Conservation (phyloP, 1,284 basidiomycete genomes). For the Irpex lacteus region DNA sequence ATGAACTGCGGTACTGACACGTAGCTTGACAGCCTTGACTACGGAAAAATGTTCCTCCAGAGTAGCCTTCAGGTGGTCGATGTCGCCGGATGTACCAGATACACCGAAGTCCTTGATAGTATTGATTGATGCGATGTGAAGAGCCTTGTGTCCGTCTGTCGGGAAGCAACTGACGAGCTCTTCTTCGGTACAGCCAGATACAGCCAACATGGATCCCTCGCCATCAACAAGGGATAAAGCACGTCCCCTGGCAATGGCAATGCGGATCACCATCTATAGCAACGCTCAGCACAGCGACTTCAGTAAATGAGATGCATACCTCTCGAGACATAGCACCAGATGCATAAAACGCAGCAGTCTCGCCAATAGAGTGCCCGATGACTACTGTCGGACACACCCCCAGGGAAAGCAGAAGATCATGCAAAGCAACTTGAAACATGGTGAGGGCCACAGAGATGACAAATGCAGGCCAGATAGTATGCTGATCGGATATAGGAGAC, state of each 20-base stretch:
- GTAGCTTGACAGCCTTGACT: constrained; percentile 31
- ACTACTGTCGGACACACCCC: constrained; percentile 36
- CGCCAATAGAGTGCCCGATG: constrained; percentile 41
- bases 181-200: constrained; percentile 30
- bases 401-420: constrained; percentile 34
- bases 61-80: constrained; percentile 30
- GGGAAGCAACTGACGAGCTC: constrained; percentile 24
- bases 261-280: constrained; percentile 13
- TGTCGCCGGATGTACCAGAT: constrained; percentile 26
- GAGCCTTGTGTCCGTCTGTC: constrained; percentile 10
- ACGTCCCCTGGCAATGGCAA: constrained; percentile 36
- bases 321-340: constrained; percentile 36
- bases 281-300: neutral
- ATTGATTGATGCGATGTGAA: constrained; percentile 40
- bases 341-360: constrained; percentile 41
- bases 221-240: constrained; percentile 33
- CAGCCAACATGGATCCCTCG: constrained; percentile 39
- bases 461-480: constrained; percentile 29
- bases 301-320: constrained; percentile 32
- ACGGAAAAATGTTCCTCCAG: constrained; percentile 28
- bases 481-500: neutral
- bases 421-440: constrained; percentile 43
- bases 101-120: constrained; percentile 32
- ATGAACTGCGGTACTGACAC: constrained; percentile 31
- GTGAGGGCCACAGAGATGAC: constrained; percentile 37